phyloP scores from a whole-genome alignment of 345 rosid species.

The Eucalyptus dawsonii region DNA sequence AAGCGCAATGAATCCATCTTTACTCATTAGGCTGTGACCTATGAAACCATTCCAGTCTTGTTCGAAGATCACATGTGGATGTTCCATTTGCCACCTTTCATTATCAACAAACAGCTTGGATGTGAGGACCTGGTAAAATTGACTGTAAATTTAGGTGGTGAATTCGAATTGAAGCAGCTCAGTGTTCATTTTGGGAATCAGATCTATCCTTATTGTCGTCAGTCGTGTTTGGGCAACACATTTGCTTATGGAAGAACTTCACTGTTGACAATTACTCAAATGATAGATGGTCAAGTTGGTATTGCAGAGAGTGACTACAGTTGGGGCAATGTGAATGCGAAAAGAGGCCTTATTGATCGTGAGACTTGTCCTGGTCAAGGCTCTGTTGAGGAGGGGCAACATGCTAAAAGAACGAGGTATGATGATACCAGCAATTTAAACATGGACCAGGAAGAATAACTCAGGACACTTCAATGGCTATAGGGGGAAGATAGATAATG shows the following conservation, averaged over 20 bases:
- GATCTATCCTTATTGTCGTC: background rate
- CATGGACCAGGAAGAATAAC: background rate
- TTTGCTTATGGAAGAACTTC: background rate
- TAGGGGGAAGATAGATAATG: background rate
- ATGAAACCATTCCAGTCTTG: background rate
- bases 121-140: background rate
- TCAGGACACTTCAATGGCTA: background rate
- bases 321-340: background rate
- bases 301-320: background rate
- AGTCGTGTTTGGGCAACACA: background rate
- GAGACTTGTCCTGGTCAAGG: background rate
- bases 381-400: background rate
- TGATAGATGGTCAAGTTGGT: background rate
- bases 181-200: background rate
- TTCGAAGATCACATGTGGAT: background rate
- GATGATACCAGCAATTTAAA: background rate
- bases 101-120: background rate
- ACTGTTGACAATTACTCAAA: background rate
- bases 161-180: background rate
- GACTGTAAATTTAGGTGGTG: background rate
- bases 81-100: background rate
- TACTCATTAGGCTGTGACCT: background rate
- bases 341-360: background rate
- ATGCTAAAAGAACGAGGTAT: background rate
- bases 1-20: background rate